Evolutionary conservation across 768 basidiomycete genomes (phyloP).

Genomic region (Artomyces pyxidatus): DNA sequence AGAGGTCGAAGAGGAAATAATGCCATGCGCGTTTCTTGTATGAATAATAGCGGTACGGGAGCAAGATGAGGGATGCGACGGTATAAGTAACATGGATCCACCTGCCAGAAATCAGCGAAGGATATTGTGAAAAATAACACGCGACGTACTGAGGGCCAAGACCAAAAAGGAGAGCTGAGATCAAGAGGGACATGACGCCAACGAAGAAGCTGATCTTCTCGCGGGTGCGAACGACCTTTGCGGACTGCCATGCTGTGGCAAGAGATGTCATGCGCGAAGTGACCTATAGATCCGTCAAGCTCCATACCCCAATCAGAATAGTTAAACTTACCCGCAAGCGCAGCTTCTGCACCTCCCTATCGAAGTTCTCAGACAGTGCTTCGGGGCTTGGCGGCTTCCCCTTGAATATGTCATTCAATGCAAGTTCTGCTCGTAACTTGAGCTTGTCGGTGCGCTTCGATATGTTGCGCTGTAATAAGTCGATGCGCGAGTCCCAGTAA

Average conservation of each 20-base stretch:
- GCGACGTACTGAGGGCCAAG: slow-evolving; percentile 70
- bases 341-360: slow-evolving; percentile 80
- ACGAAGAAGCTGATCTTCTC: slow-evolving; percentile 90
- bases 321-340: slow-evolving; percentile 70
- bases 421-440: slow-evolving; percentile 75
- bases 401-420: slow-evolving; percentile 48
- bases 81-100: slow-evolving; percentile 90
- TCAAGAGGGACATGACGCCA: slow-evolving; percentile 83
- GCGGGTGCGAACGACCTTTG: slow-evolving; percentile 75
- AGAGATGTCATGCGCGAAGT: slow-evolving; percentile 71
- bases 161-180: slow-evolving; percentile 83
- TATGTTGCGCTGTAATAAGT: slow-evolving; percentile 73
- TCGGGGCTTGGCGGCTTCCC: slow-evolving; percentile 55
- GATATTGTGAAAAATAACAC: background rate
- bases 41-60: slow-evolving; percentile 73
- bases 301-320: no score
- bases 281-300: no score
- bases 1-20: slow-evolving; percentile 89
- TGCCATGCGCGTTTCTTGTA: slow-evolving; percentile 95
- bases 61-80: slow-evolving; percentile 62
- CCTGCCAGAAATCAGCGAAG: slow-evolving; percentile 30
- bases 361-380: slow-evolving; percentile 65
- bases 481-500: slow-evolving; percentile 86
- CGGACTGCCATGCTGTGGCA: slow-evolving; percentile 86
- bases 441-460: slow-evolving; percentile 82